These are phyloP conservation scores for Phytophthora cajani DNA, from an alignment of 352 stramenopile species.

Conservation along the genomic window DNA sequence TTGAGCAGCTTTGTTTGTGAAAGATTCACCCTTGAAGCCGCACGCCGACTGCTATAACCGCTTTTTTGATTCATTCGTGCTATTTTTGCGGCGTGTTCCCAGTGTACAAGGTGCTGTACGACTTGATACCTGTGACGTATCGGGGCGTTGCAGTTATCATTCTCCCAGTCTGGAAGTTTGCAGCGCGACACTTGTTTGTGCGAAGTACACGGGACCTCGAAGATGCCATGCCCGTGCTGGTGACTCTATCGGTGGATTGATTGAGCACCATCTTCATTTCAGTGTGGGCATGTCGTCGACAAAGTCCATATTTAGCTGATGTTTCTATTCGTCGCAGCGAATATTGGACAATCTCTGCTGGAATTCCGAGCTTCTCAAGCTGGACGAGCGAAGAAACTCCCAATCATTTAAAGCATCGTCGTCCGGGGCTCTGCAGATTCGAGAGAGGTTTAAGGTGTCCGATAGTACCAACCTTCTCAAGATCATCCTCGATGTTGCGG, in stretches of 20 bases:
- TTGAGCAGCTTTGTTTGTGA: neutral
- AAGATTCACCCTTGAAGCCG: neutral
- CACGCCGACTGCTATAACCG: no score
- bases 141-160: neutral
- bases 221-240: constrained; percentile 15
- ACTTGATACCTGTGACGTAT: constrained; percentile 1
- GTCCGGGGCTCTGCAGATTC: no score
- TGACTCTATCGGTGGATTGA: constrained; percentile 19
- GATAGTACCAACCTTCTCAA: no score
- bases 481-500: no score
- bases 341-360: constrained; percentile 6
- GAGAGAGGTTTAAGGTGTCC: no score
- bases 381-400: no score
- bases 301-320: constrained; percentile 8
- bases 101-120: constrained; percentile 20
- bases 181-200: constrained; percentile 8
- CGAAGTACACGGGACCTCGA: constrained; percentile 3
- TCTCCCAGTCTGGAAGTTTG: constrained; percentile 18
- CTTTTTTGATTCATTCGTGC: neutral
- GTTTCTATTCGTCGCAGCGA: constrained; percentile 1
- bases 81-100: constrained; percentile 7
- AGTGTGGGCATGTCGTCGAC: constrained; percentile 22
- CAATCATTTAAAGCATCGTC: no score
- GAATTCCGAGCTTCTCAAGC: constrained; percentile 7
- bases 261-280: constrained; percentile 21